Evolutionary conservation across 192 early-diverging fungal species (phyloP), one percentile per base, ranked within the genome.

Genomic region (Dissophora ornata): DNA sequence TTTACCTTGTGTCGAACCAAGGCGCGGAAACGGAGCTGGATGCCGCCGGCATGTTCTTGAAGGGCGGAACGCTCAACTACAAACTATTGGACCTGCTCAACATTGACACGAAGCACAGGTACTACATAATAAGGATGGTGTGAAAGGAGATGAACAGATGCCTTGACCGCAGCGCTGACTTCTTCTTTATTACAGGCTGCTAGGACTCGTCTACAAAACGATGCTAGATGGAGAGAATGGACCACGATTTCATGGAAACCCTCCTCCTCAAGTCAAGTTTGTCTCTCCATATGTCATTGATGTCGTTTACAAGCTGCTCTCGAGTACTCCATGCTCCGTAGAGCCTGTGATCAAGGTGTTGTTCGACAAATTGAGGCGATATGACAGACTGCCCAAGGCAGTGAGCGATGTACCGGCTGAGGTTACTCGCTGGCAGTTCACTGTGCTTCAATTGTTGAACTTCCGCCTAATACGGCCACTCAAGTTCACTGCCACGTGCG

Each of bases 271-370:
- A 56, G 57, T 88, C 51, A 85, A 79, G 2, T 92, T 91, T 45
- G 87, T 90, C 29, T 90, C 92, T 25, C 92, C 92, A 21, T 84
- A 89, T 60, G 86, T 89, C 1, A 77, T 92, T 12, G 92, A 94
- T 58, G 87, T 90, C n/a, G 86, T 92, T 33, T 94, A 91, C 61
- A 91, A 90, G 58, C 62, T 92, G 30, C 64, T 91, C n/a, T 89
- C 90, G 65, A 90, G 86, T 64, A 85, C 90, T 45, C 92, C 92
- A 33, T 90, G 89, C 57, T 89, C 91, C 0, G 79, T 85, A 44
- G 90, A 91, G 62, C 80, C 87, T 9, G 85, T 92, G 79, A 87
- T 91, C 67, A 90, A 88, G 70, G 88, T 89, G 29, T 82, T 93
- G 42, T 84, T 93, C 33, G 90, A 91, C 47, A 90, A 90, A 70